These are phyloP conservation scores for Acanthamoeba royreba DNA, from an alignment of 208 protist species.

Conservation along the genomic window DNA sequence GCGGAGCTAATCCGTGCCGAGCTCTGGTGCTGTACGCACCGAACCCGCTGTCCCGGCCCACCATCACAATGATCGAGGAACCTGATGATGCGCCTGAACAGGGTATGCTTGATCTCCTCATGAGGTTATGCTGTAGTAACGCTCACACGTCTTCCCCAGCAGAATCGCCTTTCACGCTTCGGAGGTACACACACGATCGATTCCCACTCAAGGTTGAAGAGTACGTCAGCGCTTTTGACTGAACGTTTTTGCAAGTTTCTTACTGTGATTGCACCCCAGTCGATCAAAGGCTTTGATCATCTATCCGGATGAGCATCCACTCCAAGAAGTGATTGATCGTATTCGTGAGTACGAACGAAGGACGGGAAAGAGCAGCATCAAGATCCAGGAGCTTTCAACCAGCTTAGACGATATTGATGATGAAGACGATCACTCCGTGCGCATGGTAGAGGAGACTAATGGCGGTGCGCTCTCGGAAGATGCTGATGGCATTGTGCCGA, in stretches of 20 bases:
- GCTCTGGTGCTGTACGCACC: neutral
- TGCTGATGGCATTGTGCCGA: neutral
- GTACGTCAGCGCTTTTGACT: neutral
- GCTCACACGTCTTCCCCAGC: neutral
- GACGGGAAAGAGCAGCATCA: neutral
- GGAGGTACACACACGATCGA: neutral
- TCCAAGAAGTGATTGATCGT: neutral
- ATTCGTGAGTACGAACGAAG: neutral
- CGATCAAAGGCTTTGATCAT: neutral
- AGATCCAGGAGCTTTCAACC: neutral
- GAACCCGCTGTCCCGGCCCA: neutral
- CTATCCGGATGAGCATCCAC: neutral
- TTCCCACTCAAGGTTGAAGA: neutral
- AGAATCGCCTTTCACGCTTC: neutral
- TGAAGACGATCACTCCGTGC: neutral
- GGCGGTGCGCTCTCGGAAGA: neutral
- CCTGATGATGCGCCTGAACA: neutral
- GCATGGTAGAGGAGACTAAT: neutral
- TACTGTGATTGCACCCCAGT: neutral
- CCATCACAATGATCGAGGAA: neutral
- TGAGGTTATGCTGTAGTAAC: neutral
- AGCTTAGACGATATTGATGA: neutral
- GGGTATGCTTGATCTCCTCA: neutral
- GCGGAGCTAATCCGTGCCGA: neutral
- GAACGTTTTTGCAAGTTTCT: neutral